phyloP scores from a whole-genome alignment of 2,329 filamentous ascomycete genomes.

The Pseudogymnoascus sp. region DNA sequence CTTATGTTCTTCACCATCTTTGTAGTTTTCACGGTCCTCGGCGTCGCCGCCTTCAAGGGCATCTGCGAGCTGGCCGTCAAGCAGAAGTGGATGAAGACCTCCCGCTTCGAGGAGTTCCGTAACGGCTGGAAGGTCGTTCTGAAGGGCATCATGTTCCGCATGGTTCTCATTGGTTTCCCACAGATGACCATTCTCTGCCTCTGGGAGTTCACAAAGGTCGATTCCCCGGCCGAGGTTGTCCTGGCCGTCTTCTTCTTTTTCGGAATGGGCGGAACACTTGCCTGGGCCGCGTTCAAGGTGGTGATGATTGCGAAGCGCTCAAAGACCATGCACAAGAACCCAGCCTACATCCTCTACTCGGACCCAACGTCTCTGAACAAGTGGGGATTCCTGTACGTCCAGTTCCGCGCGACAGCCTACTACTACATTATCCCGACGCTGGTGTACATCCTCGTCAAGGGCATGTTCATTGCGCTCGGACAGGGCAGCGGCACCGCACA shows the following conservation, averaged over 20 bases:
- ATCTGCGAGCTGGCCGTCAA: conserved; percentile 69
- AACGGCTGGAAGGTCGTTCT: conserved; percentile 89
- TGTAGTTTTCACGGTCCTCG: conserved; percentile 63
- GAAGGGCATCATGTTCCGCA: conserved; percentile 87
- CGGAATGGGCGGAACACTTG: conserved; percentile 67
- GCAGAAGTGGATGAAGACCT: conserved; percentile 67
- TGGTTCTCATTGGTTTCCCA: conserved; percentile 84
- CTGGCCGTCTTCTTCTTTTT: conserved; percentile 84
- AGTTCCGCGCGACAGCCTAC: conserved; percentile 91
- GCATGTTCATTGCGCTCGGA: conserved; percentile 76
- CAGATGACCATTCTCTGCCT: conserved; percentile 84
- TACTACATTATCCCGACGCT: conserved; percentile 84
- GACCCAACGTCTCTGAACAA: conserved; percentile 92
- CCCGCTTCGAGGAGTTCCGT: conserved; percentile 88
- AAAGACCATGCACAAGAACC: conserved; percentile 86
- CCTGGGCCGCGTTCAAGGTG: conserved; percentile 84
- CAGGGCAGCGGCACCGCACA: conserved; percentile 66
- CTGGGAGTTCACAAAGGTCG: conserved; percentile 83
- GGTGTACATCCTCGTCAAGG: conserved; percentile 74
- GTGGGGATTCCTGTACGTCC: conserved; percentile 96
- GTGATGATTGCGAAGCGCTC: conserved; percentile 83
- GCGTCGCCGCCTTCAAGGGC: conserved; percentile 72
- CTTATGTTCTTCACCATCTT: conserved; percentile 84
- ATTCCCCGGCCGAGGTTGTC: conserved; percentile 79
- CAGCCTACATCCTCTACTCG: conserved; percentile 93